A percentile compares a stretch with the other conserved stretches of the same genome.
Conservation (phyloP, 176 grass and related monocot species). For the Aegilops sharonensis region DNA sequence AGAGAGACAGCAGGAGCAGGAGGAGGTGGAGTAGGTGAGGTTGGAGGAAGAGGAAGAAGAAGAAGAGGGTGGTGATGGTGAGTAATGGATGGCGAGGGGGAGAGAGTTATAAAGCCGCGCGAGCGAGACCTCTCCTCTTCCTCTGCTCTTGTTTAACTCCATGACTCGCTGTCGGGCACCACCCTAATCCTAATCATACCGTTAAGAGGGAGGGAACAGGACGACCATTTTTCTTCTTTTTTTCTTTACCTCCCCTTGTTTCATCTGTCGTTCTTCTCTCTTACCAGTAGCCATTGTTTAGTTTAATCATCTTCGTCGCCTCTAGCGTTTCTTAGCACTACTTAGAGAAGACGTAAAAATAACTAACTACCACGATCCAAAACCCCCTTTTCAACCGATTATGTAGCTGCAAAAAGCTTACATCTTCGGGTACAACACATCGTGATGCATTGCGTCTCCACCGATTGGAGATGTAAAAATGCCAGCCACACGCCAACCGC, state of each 20-base stretch:
- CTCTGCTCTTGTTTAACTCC: conserved; percentile 19
- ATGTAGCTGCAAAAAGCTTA: too few species aligned
- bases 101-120: conserved; percentile 41
- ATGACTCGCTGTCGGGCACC: conserved; percentile 44
- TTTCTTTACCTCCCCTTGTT: too few species aligned
- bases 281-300: too few species aligned
- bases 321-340: neutral
- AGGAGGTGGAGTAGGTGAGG: neutral
- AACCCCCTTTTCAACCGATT: too few species aligned
- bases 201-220: conserved; percentile 27
- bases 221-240: neutral
- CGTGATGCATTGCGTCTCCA: too few species aligned
- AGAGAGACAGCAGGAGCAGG: too few species aligned
- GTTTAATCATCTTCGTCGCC: neutral
- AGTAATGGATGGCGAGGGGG: conserved; percentile 30
- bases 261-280: too few species aligned
- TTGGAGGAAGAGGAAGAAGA: neutral
- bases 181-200: conserved; percentile 33
- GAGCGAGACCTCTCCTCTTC: neutral
- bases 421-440: too few species aligned
- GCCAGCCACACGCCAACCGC: too few species aligned
- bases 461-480: too few species aligned
- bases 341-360: too few species aligned
- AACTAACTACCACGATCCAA: too few species aligned
- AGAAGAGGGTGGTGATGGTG: neutral